Evolutionary conservation across 257 asterid genomes (phyloP).

Genomic region (Scutellaria barbata): DNA sequence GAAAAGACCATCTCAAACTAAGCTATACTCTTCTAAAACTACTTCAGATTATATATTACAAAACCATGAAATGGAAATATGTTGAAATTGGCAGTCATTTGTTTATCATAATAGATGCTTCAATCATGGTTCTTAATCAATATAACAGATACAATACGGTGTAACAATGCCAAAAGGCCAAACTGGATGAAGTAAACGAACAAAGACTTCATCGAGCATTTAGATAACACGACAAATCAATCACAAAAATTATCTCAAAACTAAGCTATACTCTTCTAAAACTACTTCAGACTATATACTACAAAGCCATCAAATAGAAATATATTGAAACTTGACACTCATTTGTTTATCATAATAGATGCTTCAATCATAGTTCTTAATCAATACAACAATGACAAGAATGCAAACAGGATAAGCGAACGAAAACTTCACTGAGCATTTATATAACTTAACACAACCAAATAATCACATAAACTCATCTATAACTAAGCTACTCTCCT

Average conservation of each 20-base stretch:
- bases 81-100: background rate
- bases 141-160: background rate
- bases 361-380: background rate
- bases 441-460: background rate
- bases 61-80: background rate
- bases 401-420: background rate
- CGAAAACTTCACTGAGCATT: background rate
- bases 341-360: background rate
- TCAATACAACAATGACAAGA: background rate
- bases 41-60: no score
- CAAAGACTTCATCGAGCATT: background rate
- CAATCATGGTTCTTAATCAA: background rate
- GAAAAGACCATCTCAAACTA: background rate
- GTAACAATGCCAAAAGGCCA: constrained; percentile 14
- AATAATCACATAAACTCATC: background rate
- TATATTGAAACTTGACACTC: background rate
- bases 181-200: background rate
- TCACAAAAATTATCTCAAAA: background rate
- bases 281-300: no score
- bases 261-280: no score
- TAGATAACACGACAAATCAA: background rate
- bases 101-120: background rate
- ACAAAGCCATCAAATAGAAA: background rate
- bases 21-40: no score
- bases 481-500: background rate